phyloP scores from a whole-genome alignment of 2,329 filamentous ascomycete genomes.

The Aureobasidium sp. region DNA sequence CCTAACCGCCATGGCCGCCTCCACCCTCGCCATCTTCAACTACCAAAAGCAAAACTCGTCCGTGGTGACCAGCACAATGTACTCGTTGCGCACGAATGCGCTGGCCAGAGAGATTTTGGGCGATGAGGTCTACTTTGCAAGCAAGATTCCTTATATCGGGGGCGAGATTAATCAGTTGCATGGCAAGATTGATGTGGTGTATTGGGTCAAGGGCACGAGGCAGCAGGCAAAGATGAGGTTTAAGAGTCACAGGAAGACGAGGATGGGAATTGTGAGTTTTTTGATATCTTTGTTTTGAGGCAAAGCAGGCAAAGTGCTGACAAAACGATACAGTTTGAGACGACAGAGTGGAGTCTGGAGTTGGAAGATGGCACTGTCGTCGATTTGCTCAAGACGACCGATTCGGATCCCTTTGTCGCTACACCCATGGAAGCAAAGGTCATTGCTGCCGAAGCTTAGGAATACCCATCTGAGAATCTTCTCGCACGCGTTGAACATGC shows the following conservation, averaged over 20 bases:
- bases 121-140: conserved; percentile 53
- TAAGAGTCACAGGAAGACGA: conserved; percentile 62
- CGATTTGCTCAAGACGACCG: conserved; percentile 63
- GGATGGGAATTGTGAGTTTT: conserved; percentile 46
- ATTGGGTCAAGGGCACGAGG: conserved; percentile 76
- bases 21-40: conserved; percentile 90
- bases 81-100: conserved; percentile 76
- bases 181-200: conserved; percentile 79
- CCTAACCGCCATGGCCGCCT: conserved; percentile 60
- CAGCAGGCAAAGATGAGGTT: conserved; percentile 70
- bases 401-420: conserved; percentile 56
- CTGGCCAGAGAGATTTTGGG: conserved; percentile 71
- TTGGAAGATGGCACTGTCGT: conserved; percentile 60
- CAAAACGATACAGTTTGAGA: conserved; percentile 61
- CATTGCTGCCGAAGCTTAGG: not conserved
- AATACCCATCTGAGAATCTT: not conserved
- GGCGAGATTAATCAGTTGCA: conserved; percentile 86
- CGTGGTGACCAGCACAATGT: conserved; percentile 75
- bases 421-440: conserved; percentile 16
- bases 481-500: not conserved
- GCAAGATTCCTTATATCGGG: conserved; percentile 42
- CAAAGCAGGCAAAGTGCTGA: conserved; percentile 14
- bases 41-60: conserved; percentile 93
- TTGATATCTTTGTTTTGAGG: too few species aligned
- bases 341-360: conserved; percentile 81